phyloP scores from a whole-genome alignment of 345 rosid genomes.

The Citrus trifoliata region DNA sequence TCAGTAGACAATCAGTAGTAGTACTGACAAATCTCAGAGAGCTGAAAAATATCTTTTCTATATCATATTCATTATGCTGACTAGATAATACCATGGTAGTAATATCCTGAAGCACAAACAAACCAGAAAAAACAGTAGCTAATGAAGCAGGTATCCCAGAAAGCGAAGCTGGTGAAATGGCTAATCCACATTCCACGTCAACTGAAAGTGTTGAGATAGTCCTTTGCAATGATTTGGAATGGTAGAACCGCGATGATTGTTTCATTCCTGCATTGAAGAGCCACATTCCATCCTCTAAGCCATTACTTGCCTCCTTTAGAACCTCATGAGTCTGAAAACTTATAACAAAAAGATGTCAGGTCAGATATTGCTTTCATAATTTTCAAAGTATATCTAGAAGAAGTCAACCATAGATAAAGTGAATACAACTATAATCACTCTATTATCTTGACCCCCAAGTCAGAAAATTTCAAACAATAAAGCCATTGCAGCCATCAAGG shows the following conservation, averaged over 20 bases:
- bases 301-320: slow-evolving; percentile 50
- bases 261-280: slow-evolving; percentile 44
- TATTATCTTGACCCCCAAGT: not conserved
- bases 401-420: not conserved
- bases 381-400: not conserved
- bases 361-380: not conserved
- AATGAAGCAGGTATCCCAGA: slow-evolving; percentile 33
- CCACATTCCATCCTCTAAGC: slow-evolving; percentile 44
- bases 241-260: slow-evolving; percentile 29
- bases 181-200: slow-evolving; percentile 38
- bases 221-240: slow-evolving; percentile 24
- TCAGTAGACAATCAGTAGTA: slow-evolving; percentile 58
- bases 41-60: slow-evolving; percentile 60
- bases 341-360: slow-evolving; percentile 18
- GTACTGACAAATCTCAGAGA: slow-evolving; percentile 57
- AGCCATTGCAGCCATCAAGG: not conserved
- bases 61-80: slow-evolving; percentile 34
- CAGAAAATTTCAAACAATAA: not conserved
- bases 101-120: slow-evolving; percentile 63
- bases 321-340: slow-evolving; percentile 63
- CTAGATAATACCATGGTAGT: slow-evolving; percentile 35
- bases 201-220: slow-evolving; percentile 13
- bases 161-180: slow-evolving; percentile 18
- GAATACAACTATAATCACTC: not conserved
- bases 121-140: slow-evolving; percentile 35